A percentile compares a stretch with the other conserved stretches of the same genome.
Evolutionary conservation across 352 stramenopile genomes (phyloP).

Genomic region (Halophytophthora batemanensis): DNA sequence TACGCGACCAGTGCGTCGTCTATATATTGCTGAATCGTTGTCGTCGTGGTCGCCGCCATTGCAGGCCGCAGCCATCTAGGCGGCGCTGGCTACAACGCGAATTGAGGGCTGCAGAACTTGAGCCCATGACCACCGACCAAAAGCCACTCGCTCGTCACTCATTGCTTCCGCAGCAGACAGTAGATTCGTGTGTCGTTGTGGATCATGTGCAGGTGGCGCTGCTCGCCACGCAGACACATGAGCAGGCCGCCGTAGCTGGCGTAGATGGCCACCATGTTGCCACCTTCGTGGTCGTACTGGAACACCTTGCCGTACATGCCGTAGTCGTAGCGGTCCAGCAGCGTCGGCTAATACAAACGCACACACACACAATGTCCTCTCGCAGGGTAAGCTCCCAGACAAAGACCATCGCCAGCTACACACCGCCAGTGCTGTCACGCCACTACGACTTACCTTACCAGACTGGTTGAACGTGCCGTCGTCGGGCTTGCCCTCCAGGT

Average conservation of each 20-base stretch:
- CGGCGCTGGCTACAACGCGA: too few relatives aligned
- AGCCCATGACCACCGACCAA: too few relatives aligned
- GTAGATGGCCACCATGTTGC: conserved; percentile 92
- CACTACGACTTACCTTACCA: conserved; percentile 60
- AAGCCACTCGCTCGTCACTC: conserved; percentile 10
- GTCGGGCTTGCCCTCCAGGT: conserved; percentile 95
- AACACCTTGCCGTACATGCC: conserved; percentile 99
- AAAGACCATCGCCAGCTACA: too few relatives aligned
- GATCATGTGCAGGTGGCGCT: conserved; percentile 96
- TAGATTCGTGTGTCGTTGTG: conserved; percentile 97
- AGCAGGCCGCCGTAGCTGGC: conserved; percentile 96
- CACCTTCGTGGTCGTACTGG: conserved; percentile 95
- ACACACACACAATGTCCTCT: too few relatives aligned
- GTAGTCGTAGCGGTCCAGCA: conserved; percentile 98
- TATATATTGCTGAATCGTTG: too few relatives aligned
- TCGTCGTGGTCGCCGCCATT: not conserved
- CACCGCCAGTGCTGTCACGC: conserved; percentile 1
- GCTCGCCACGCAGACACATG: conserved; percentile 96
- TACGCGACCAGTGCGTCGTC: not conserved
- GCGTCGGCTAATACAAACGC: conserved; percentile 65
- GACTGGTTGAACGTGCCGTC: conserved; percentile 93
- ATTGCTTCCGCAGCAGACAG: conserved; percentile 88
- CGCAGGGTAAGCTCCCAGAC: too few relatives aligned
- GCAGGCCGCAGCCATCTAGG: too few relatives aligned
- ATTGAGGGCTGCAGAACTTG: too few relatives aligned